Percentiles rank a stretch among this genome's conserved stretches.
phyloP scores from a whole-genome alignment of 495 filamentous ascomycete genomes.

The Hypoxylon fuscum region DNA sequence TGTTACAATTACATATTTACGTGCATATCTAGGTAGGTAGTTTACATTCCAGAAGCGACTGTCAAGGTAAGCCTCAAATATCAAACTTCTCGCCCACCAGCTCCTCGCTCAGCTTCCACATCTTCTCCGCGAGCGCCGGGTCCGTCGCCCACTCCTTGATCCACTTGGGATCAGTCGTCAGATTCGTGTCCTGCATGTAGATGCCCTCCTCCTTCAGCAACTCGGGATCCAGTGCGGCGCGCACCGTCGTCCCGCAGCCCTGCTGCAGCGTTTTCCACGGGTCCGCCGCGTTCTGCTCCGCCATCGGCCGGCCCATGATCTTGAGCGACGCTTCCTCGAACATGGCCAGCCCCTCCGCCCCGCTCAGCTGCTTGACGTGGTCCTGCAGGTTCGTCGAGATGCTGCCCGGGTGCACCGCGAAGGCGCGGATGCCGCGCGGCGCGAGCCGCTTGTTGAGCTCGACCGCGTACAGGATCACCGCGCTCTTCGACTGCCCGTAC shows the following conservation, averaged over 20 bases:
- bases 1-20: neutral
- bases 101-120: conserved; percentile 60
- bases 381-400: conserved; percentile 47
- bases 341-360: conserved; percentile 19
- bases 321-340: conserved; percentile 34
- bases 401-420: conserved; percentile 57
- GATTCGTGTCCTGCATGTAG: conserved; percentile 52
- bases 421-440: conserved; percentile 41
- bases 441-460: conserved; percentile 57
- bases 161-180: conserved; percentile 39
- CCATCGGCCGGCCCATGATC: conserved; percentile 43
- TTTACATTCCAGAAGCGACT: neutral
- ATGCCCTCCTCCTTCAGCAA: conserved; percentile 41
- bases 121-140: conserved; percentile 52
- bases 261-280: conserved; percentile 53
- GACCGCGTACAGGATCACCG: conserved; percentile 66
- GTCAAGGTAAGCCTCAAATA: conserved; percentile 8
- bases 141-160: conserved; percentile 56
- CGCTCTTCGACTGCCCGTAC: conserved; percentile 67
- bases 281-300: conserved; percentile 47
- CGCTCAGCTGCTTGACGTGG: conserved; percentile 19
- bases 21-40: neutral
- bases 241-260: conserved; percentile 51
- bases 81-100: conserved; percentile 57
- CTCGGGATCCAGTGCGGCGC: conserved; percentile 53